A percentile compares a stretch with the other conserved stretches of the same genome.
These are phyloP conservation scores for Fusarium sororula DNA, from an alignment of 2,329 filamentous ascomycete species.

Conservation along the genomic window DNA sequence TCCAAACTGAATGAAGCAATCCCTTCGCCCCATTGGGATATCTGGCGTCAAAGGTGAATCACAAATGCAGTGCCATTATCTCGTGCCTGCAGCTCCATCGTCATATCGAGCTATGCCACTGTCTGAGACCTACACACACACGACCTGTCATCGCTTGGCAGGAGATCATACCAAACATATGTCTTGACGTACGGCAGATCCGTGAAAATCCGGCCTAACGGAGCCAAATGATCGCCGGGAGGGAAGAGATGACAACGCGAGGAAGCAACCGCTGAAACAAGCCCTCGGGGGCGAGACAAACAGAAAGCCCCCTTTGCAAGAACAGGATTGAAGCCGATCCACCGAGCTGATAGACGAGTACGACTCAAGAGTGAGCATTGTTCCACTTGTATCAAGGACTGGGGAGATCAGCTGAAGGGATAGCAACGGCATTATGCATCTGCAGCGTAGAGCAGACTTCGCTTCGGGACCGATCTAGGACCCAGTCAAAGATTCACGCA, in stretches of 20 bases:
- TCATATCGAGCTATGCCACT: conserved; percentile 6
- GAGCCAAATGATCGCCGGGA: conserved; percentile 23
- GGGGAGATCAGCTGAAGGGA: conserved; percentile 11
- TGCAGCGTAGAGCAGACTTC: not conserved
- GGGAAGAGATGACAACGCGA: conserved; percentile 40
- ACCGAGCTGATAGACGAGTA: conserved; percentile 18
- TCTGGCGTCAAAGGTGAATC: not conserved
- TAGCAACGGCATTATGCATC: conserved; percentile 24
- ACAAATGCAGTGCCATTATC: not conserved
- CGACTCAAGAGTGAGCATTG: conserved; percentile 26
- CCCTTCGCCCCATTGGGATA: not conserved
- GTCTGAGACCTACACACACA: conserved; percentile 7
- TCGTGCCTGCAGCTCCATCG: conserved; percentile 7
- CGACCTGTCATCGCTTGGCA: conserved; percentile 19
- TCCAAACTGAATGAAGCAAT: not conserved
- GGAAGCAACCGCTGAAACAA: conserved; percentile 26
- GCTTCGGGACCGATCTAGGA: not conserved
- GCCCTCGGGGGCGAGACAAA: not conserved
- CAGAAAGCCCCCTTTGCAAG: conserved; percentile 6
- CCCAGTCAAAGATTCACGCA: conserved; percentile 2
- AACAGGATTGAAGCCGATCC: conserved; percentile 24
- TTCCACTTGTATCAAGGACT: conserved; percentile 7
- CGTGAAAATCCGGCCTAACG: conserved; percentile 3
- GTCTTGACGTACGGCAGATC: not conserved
- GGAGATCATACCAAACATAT: conserved; percentile 10